phyloP scores from a whole-genome alignment of 2,329 filamentous ascomycete genomes.

The Aspergillus texensis region DNA sequence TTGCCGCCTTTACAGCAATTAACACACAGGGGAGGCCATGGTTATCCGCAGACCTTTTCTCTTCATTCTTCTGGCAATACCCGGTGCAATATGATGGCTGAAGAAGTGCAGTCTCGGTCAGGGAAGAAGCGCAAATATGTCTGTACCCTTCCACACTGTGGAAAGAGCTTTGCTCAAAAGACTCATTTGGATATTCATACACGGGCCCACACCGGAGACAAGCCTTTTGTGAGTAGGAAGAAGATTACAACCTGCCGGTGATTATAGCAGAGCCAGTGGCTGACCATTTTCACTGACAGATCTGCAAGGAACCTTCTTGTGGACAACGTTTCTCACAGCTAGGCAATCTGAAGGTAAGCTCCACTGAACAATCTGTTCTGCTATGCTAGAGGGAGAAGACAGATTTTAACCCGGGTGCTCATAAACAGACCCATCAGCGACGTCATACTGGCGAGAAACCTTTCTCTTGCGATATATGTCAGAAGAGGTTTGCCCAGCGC shows the following conservation, averaged over 20 bases:
- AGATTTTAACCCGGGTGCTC: background rate
- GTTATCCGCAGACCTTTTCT: conserved; percentile 27
- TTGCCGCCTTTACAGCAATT: conserved; percentile 40
- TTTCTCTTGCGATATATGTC: conserved; percentile 76
- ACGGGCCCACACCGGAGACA: conserved; percentile 83
- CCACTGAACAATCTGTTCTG: background rate
- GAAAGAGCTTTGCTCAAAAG: conserved; percentile 85
- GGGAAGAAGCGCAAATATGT: conserved; percentile 65
- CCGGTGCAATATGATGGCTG: conserved; percentile 29
- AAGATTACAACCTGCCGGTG: background rate
- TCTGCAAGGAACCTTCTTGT: conserved; percentile 73
- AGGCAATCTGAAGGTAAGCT: conserved; percentile 79
- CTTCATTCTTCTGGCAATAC: conserved; percentile 22
- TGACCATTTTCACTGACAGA: conserved; percentile 39
- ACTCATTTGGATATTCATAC: conserved; percentile 91
- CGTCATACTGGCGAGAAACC: conserved; percentile 87
- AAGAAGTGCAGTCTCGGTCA: conserved; percentile 39
- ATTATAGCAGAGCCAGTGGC: background rate
- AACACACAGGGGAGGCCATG: conserved; percentile 26
- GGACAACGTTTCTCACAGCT: conserved; percentile 82
- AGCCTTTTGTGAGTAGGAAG: conserved; percentile 75
- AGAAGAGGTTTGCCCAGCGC: conserved; percentile 80
- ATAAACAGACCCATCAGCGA: conserved; percentile 73
- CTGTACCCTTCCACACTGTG: conserved; percentile 74
- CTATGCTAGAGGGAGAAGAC: background rate